These are phyloP conservation scores for Penicillium sp. DNA, from an alignment of 2,329 filamentous ascomycete genomes.

Conservation along the genomic window DNA sequence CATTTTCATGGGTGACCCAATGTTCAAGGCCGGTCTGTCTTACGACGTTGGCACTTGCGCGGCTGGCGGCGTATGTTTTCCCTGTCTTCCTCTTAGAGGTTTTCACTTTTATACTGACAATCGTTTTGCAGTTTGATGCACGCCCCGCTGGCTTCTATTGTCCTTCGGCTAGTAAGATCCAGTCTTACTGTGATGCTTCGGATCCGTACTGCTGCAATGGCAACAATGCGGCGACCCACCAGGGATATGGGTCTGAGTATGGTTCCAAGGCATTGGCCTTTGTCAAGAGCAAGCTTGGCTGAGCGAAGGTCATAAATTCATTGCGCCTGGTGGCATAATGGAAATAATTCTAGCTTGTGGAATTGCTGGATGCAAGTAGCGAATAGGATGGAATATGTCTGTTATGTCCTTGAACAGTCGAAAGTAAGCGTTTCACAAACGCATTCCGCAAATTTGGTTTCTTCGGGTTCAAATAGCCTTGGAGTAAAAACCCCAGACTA, in stretches of 20 bases:
- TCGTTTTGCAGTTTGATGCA: constrained; percentile 58
- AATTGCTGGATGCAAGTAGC: not conserved
- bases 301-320: not conserved
- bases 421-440: too few species aligned
- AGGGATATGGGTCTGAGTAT: constrained; percentile 64
- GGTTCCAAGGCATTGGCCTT: constrained; percentile 62
- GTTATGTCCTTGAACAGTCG: too few species aligned
- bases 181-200: constrained; percentile 65
- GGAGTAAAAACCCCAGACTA: not conserved
- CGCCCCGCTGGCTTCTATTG: constrained; percentile 61
- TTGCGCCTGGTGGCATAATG: too few species aligned
- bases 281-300: constrained; percentile 48
- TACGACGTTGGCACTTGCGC: constrained; percentile 65
- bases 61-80: constrained; percentile 58
- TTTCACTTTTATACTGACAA: not conserved
- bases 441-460: too few species aligned
- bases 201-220: constrained; percentile 70
- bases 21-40: constrained; percentile 56
- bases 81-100: not conserved
- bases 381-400: not conserved
- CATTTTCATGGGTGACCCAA: constrained; percentile 67
- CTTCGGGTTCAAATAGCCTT: too few species aligned
- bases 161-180: constrained; percentile 58
- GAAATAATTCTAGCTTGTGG: too few species aligned
- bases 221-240: constrained; percentile 61